phyloP scores from a whole-genome alignment of 2,329 filamentous ascomycete genomes.

The Diplocarpon rosae region DNA sequence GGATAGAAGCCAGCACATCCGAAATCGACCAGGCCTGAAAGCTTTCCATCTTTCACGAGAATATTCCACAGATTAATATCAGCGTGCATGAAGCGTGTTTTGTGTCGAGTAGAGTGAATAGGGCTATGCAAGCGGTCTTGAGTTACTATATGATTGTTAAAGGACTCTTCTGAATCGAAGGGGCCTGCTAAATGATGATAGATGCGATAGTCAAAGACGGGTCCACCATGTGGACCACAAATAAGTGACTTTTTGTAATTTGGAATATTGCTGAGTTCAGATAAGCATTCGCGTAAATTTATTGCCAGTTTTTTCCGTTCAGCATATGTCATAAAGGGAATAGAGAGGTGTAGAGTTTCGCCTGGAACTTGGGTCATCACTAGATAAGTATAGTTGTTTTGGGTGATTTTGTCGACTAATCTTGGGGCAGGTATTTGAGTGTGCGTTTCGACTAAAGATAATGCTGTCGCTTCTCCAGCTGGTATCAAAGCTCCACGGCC shows the following conservation, averaged over 20 bases:
- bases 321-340: slow-evolving; percentile 7
- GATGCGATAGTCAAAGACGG: slow-evolving; percentile 11
- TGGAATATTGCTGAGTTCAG: too few species aligned
- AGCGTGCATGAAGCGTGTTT: slow-evolving; percentile 36
- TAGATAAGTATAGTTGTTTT: slow-evolving; percentile 4
- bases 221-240: slow-evolving; percentile 5
- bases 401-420: slow-evolving; percentile 6
- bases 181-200: slow-evolving; percentile 3
- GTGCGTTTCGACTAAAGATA: slow-evolving; percentile 4
- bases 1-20: slow-evolving; percentile 31
- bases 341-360: slow-evolving; percentile 1
- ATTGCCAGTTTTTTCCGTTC: slow-evolving; percentile 7
- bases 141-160: background rate
- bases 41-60: slow-evolving; percentile 29
- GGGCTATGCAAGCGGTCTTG: background rate
- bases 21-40: slow-evolving; percentile 34
- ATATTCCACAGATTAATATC: slow-evolving; percentile 38
- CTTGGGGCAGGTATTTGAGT: slow-evolving; percentile 6
- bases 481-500: slow-evolving; percentile 1
- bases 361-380: slow-evolving; percentile 8
- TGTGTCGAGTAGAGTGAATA: slow-evolving; percentile 6
- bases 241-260: slow-evolving; percentile 1
- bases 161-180: slow-evolving; percentile 7
- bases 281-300: slow-evolving; percentile 1
- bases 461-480: slow-evolving; percentile 7